phyloP scores from a whole-genome alignment of 169 alveolate genomes.

The Besnoitia besnoiti region DNA sequence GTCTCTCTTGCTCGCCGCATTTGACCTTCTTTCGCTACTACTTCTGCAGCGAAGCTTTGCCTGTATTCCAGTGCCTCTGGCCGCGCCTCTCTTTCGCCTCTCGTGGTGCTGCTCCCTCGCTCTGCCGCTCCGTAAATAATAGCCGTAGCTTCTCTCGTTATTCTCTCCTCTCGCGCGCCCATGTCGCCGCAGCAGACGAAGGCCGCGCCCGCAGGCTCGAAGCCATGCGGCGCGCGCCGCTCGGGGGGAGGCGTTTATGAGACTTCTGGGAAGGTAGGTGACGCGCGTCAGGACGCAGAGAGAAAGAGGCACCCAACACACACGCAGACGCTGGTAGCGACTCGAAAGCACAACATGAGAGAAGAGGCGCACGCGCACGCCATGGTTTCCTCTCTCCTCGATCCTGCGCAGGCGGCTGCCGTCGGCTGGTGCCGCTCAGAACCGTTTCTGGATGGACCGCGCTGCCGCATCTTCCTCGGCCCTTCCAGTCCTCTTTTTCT shows the following conservation, averaged over 20 bases:
- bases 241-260: neutral
- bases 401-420: no score
- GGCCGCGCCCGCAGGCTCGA: neutral
- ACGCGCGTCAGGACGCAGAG: neutral
- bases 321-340: no score
- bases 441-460: no score
- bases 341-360: no score
- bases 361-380: no score
- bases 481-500: no score
- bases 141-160: neutral
- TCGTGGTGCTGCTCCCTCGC: neutral
- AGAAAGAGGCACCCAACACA: neutral
- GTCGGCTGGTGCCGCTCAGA: no score
- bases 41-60: no score
- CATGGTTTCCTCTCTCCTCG: no score
- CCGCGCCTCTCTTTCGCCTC: neutral
- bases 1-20: no score
- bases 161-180: neutral
- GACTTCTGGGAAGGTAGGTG: slow-evolving; percentile 26
- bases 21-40: no score
- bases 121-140: neutral
- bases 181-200: slow-evolving; percentile 27
- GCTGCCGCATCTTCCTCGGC: no score
- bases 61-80: neutral
- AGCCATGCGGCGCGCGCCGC: slow-evolving; percentile 10